Evolutionary conservation across 257 asterid species (phyloP), one percentile per base, ranked within the genome.

Genomic region (Perilla frutescens): DNA sequence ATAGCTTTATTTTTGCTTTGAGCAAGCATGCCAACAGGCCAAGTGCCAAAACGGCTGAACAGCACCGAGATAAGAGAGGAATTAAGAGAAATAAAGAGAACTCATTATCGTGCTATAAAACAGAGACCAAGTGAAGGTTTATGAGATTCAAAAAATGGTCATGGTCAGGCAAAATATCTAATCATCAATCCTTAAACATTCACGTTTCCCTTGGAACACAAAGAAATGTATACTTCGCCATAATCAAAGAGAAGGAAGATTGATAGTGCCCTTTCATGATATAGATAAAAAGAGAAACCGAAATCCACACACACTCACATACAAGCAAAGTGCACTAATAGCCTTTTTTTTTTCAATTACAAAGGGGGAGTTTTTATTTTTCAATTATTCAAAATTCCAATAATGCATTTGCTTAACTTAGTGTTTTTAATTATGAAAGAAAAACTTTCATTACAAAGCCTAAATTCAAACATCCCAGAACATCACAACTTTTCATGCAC

Each of bases 11-110:
- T 87, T 85, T 90, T 90, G 87, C 96, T 87, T 77, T 86, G 96
- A 12, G 88, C 88, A 66, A 95, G 83, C 94, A 95, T 89, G 76
- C 91, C 96, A 72, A 92, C 98, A 54, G 99, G 99, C 99, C 99
- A 95, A 56, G 94, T 87, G 79, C 99, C 99, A 76, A 95, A 92
- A 74, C 97, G 98, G 56, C 98, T 94, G 82, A 32, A 81, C 1
- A 37, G 55, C 54, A 77, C 6, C 66, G 55, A 51, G 66, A 77
- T n/a, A 68, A 47, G 15, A n/a, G 47, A 29, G 70, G 66, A n/a
- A 73, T 26, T 4, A 37, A 41, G 43, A 82, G 65, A 70, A 56
- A 58, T 14, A 53, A 37, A 26, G 68, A 62, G 73, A 71, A 66
- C 66, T 47, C 70, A 47, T 47, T 9, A n/a, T 60, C 78, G 63